These are phyloP conservation scores for Saxophila tyrrhenica DNA, from an alignment of 495 filamentous ascomycete species.

Conservation along the genomic window DNA sequence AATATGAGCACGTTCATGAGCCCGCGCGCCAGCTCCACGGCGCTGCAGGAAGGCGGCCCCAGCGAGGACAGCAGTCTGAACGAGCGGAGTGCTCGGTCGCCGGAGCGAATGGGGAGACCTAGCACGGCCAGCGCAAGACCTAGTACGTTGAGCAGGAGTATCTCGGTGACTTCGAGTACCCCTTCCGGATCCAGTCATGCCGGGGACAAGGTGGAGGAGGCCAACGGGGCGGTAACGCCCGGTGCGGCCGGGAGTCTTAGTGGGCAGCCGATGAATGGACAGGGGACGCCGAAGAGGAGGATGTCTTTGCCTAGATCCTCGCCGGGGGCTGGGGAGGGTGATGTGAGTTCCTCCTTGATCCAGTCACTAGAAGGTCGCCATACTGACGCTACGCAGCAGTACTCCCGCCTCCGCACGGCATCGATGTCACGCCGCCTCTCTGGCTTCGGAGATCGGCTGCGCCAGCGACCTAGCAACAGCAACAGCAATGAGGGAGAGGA, in stretches of 20 bases:
- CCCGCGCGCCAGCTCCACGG: neutral
- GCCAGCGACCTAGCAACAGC: slow-evolving; percentile 5
- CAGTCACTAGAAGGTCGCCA: neutral
- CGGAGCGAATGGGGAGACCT: slow-evolving; percentile 7
- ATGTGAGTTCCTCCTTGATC: neutral
- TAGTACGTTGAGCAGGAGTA: slow-evolving; percentile 12
- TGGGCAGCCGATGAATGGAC: neutral
- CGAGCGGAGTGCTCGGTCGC: neutral
- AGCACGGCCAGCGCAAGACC: slow-evolving; percentile 13
- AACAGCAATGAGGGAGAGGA: slow-evolving; percentile 8
- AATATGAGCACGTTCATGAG: slow-evolving; percentile 28
- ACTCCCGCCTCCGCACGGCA: slow-evolving; percentile 5
- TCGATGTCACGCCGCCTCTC: slow-evolving; percentile 12
- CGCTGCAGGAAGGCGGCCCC: slow-evolving; percentile 5
- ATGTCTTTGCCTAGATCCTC: neutral
- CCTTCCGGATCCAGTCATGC: neutral
- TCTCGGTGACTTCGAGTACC: slow-evolving; percentile 4
- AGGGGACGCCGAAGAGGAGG: neutral
- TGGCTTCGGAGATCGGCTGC: slow-evolving; percentile 19
- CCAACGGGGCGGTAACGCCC: too few species aligned
- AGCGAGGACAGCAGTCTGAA: slow-evolving; percentile 3
- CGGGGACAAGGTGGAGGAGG: neutral
- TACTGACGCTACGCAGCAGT: neutral
- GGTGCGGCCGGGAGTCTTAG: too few species aligned
- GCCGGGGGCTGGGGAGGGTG: neutral